Base-by-base conservation (phyloP, 331 rosid genomes). In the Acacia pycnantha region DNA sequence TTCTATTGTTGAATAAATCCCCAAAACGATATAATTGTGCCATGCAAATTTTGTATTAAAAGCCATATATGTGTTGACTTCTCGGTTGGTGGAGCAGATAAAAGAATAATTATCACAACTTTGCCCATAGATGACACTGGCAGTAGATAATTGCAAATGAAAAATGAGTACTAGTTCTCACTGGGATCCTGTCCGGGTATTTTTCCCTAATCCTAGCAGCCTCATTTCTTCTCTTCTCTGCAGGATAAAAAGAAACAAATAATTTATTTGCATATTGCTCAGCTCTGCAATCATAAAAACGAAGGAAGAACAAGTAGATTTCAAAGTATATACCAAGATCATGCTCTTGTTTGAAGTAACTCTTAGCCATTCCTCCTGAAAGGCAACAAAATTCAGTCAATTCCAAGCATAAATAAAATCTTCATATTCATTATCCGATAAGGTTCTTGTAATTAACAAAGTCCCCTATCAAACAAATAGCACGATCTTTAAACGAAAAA, bases 291-390 rank as follows among this genome's bases (percentile, higher is more conserved):
- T 70, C 21, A 70, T 47, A 79, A 11, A 51, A 79, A 50, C 61
- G 51, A 83, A 82, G 37, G 29, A 80, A 51, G 40, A 71, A 71
- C 27, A 12, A 37, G 24, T 1, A 72, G 50, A 77, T 29, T 73
- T 56, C 61, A 73, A 26, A 26, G 14, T 14, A 40, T 46, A 71
- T 86, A 94, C 98, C 98, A 82, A 94, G 92, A 89, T 94, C 98
- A 82, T 94, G 97, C 84, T 94, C 98, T 88, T 92, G 97, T 90
- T 94, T 94, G 95, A 94, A 94, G 88, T 91, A 94, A 82, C 98
- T 92, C 92, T 82, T 94, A 69, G 97, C 97, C 98, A 94, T 94
- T 73, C 72, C 80, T 43, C 88, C 92, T 92, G 91, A 35, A 89
- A 89, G 83, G 14, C 74, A 90, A 76, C 78, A 84, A 80, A 44